These are phyloP conservation scores for Phytophthora palmivora DNA, from an alignment of 352 stramenopile genomes.

Conservation along the genomic window DNA sequence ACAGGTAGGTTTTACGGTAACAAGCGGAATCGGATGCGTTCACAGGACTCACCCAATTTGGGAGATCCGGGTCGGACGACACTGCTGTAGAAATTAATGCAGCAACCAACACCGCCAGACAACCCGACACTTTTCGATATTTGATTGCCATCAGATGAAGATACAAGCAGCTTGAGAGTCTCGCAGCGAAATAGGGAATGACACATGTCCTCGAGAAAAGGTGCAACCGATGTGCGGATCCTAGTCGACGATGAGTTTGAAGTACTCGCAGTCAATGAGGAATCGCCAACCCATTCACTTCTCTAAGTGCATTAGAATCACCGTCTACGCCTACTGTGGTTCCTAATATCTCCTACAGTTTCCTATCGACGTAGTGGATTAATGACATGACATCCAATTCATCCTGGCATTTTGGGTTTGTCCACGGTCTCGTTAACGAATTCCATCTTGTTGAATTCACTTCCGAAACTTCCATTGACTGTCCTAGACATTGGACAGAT, in stretches of 20 bases:
- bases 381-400: too few relatives aligned
- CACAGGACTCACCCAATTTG: conserved; percentile 34
- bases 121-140: not conserved
- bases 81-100: not conserved
- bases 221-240: conserved; percentile 2
- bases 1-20: conserved; percentile 54
- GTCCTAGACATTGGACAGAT: too few relatives aligned
- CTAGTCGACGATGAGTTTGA: conserved; percentile 9
- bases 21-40: conserved; percentile 39
- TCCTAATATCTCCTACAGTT: conserved; percentile 7
- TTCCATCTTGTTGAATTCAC: too few relatives aligned
- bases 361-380: conserved; percentile 1
- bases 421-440: too few relatives aligned
- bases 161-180: not conserved
- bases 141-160: conserved; percentile 9
- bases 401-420: too few relatives aligned
- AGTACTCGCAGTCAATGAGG: conserved; percentile 2
- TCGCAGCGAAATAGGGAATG: conserved; percentile 11
- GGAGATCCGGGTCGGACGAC: conserved; percentile 11
- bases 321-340: not conserved
- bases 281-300: conserved; percentile 8
- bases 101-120: conserved; percentile 4
- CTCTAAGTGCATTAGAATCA: not conserved
- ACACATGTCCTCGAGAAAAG: too few relatives aligned
- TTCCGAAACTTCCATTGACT: too few relatives aligned